Conservation (phyloP, 257 asterid species). For the Ocimum tenuiflorum region DNA sequence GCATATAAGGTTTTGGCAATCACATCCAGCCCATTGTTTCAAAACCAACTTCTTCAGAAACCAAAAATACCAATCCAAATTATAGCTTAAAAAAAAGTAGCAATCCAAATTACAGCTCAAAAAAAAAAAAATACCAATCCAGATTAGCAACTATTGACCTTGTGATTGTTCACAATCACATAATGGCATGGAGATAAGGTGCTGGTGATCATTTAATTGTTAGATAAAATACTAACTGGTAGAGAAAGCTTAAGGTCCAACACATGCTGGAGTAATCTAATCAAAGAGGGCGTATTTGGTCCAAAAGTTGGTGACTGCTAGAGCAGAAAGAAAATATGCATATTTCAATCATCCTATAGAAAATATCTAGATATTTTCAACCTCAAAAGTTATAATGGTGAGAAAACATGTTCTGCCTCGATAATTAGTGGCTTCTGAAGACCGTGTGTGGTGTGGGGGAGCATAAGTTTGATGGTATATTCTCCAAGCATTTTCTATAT, state of each 20-base stretch:
- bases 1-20: background rate
- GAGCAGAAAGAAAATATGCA: background rate
- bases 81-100: no score
- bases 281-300: background rate
- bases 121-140: background rate
- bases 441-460: background rate
- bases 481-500: background rate
- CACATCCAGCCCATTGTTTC: background rate
- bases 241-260: background rate
- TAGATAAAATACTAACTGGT: background rate
- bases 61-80: background rate
- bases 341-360: background rate
- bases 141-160: background rate
- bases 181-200: slow-evolving; percentile 2
- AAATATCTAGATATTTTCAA: slow-evolving; percentile 4
- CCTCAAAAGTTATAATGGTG: background rate
- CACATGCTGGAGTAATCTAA: background rate
- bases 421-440: background rate
- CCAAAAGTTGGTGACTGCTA: background rate
- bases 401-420: background rate
- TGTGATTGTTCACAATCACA: background rate
- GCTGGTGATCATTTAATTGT: background rate
- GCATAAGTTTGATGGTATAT: background rate
- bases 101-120: no score
- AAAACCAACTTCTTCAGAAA: background rate